These are phyloP conservation scores for Aspergillus mulundensis DNA, from an alignment of 495 filamentous ascomycete genomes.

Conservation along the genomic window DNA sequence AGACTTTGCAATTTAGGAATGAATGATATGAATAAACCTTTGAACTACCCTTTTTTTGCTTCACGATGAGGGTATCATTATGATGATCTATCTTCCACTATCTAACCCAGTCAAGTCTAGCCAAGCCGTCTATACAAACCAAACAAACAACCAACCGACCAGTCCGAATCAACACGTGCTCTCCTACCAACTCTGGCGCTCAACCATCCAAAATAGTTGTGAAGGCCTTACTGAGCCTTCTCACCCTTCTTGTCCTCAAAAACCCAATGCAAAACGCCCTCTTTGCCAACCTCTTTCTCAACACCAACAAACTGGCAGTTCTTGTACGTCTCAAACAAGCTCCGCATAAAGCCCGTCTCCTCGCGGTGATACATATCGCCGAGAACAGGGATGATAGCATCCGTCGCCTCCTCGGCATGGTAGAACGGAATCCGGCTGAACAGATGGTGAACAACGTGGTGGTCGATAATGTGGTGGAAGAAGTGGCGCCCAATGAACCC, in stretches of 20 bases:
- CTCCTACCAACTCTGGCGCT: too few species aligned
- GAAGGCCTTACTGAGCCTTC: not conserved
- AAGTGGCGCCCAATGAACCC: conserved; percentile 83
- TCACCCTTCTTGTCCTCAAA: not conserved
- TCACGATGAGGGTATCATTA: not conserved
- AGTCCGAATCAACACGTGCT: too few species aligned
- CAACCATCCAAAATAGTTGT: not conserved
- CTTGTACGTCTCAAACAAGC: conserved; percentile 1
- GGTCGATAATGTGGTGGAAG: conserved; percentile 89
- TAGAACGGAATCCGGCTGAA: conserved; percentile 86
- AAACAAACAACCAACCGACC: not conserved
- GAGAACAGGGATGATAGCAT: conserved; percentile 80
- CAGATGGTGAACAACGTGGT: conserved; percentile 87
- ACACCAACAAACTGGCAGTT: conserved; percentile 2
- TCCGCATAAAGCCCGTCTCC: conserved; percentile 28
- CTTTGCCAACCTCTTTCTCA: conserved; percentile 6
- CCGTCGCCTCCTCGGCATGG: conserved; percentile 81
- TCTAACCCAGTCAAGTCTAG: not conserved
- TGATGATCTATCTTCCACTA: not conserved
- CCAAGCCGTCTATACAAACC: not conserved
- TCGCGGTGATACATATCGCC: conserved; percentile 69
- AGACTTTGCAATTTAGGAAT: not conserved
- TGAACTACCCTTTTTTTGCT: not conserved
- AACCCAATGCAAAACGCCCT: conserved; percentile 9
- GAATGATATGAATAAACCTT: not conserved